Base-by-base conservation (phyloP, 768 basidiomycete genomes). In the Macrocybe gigantea region DNA sequence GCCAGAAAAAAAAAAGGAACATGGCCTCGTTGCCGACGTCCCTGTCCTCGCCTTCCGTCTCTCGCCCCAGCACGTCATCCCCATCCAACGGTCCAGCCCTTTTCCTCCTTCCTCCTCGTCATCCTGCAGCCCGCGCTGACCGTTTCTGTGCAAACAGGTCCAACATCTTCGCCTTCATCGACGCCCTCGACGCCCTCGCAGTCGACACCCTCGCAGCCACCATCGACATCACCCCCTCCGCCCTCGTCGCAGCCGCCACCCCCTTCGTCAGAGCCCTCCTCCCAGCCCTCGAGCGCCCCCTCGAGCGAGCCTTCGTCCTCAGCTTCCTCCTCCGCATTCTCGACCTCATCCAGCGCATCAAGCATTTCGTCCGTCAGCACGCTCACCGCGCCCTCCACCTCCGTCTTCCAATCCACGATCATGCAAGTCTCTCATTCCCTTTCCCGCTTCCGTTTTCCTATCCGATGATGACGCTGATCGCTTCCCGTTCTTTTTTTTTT, bases 311-410 rank as follows among this genome's bases (percentile, higher is more conserved):
- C 22, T 22, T 22, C 22, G 22, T 22, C 22, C 1, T 22, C 22
- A 22, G 22, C 22, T 22, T 22, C 13, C 33, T 29, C 7, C 15
- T 38, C 44, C n/a, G 13, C 10, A 31, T 41, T 32, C 5, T n/a
- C 44, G 14, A 34, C 38, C 33, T 37, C 48, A 2, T 5, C 33
- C 10, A 11, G 29, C 36, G 13, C 43, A 33, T n/a, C 10, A 4
- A 10, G 12, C 5, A 1, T 38, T 31, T 5, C 34, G 2, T n/a
- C 41, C 1, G 36, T 38, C 6, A 41, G 32, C n/a, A 49, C 50
- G 12, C 43, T 48, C 7, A 9, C 44, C 13, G 29, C 41, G 29
- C 37, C 37, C 1, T 38, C 38, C 5, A 55, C 53, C 6, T 47
- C 45, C 10, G 45, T 55, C 33, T 47, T 32, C 4, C 6, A 35